A percentile compares a stretch with the other conserved stretches of the same genome.
These are phyloP conservation scores for Annulohypoxylon bovei DNA, from an alignment of 495 filamentous ascomycete genomes.

Conservation along the genomic window DNA sequence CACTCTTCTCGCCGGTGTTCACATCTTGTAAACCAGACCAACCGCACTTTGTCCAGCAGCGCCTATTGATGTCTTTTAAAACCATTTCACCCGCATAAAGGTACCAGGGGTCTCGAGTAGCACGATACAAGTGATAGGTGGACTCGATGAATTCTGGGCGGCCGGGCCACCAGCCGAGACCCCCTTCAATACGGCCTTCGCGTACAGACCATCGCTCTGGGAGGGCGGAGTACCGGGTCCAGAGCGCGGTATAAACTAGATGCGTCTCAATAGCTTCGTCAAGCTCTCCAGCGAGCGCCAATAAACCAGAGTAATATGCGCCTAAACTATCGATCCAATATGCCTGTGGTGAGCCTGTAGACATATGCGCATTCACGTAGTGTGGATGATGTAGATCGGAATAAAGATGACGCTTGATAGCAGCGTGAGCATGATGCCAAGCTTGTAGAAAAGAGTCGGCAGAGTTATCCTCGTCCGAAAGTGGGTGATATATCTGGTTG, in stretches of 20 bases:
- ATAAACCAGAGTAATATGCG: slow-evolving; percentile 93
- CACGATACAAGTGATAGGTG: slow-evolving; percentile 90
- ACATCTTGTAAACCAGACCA: slow-evolving; percentile 98
- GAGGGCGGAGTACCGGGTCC: slow-evolving; percentile 91
- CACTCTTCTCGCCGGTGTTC: slow-evolving; percentile 83
- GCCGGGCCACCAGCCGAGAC: slow-evolving; percentile 93
- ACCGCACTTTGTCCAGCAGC: slow-evolving; percentile 94
- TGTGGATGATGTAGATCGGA: slow-evolving; percentile 80
- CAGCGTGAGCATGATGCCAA: slow-evolving; percentile 85
- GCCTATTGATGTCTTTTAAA: slow-evolving; percentile 82
- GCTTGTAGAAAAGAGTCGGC: slow-evolving; percentile 80
- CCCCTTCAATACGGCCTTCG: slow-evolving; percentile 85
- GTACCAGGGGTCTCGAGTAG: slow-evolving; percentile 97
- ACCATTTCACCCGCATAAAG: slow-evolving; percentile 96
- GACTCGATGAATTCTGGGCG: slow-evolving; percentile 96
- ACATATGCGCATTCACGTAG: slow-evolving; percentile 87
- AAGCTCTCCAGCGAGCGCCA: slow-evolving; percentile 84
- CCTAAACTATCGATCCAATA: slow-evolving; percentile 96
- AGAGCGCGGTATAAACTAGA: slow-evolving; percentile 88
- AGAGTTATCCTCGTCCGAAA: slow-evolving; percentile 73
- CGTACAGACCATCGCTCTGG: slow-evolving; percentile 93
- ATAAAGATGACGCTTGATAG: slow-evolving; percentile 88
- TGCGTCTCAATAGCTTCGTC: slow-evolving; percentile 92
- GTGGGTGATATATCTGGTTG: slow-evolving; percentile 65
- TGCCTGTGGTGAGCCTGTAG: slow-evolving; percentile 79